phyloP scores from a whole-genome alignment of 495 filamentous ascomycete species.

The Penicillium coffeae region DNA sequence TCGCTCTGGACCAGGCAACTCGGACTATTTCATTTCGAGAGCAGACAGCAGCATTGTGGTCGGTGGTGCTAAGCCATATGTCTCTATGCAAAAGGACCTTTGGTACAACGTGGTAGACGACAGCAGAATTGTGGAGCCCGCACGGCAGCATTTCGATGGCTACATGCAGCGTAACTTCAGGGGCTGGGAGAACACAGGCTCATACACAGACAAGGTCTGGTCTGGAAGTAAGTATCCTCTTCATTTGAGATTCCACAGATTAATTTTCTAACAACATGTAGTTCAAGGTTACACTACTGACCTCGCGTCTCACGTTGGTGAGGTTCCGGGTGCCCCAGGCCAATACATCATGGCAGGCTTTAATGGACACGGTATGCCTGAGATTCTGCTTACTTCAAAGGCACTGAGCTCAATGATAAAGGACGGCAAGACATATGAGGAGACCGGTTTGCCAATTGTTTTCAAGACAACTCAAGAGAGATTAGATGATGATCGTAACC shows the following conservation, averaged over 20 bases:
- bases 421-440: slow-evolving; percentile 28
- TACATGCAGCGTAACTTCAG: slow-evolving; percentile 49
- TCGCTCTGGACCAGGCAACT: slow-evolving; percentile 12
- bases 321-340: slow-evolving; percentile 39
- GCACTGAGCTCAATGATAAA: slow-evolving; percentile 46
- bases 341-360: slow-evolving; percentile 52
- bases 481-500: neutral
- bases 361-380: slow-evolving; percentile 55
- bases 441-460: slow-evolving; percentile 34
- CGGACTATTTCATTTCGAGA: slow-evolving; percentile 60
- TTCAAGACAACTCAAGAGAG: slow-evolving; percentile 26
- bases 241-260: neutral
- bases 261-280: slow-evolving; percentile 20
- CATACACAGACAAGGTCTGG: slow-evolving; percentile 45
- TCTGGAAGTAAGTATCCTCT: slow-evolving; percentile 35
- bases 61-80: slow-evolving; percentile 50
- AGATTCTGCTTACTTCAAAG: slow-evolving; percentile 42
- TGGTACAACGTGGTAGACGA: slow-evolving; percentile 53
- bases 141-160: slow-evolving; percentile 52
- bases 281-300: slow-evolving; percentile 46
- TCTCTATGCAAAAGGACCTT: slow-evolving; percentile 50
- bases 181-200: slow-evolving; percentile 46
- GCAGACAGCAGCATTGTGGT: slow-evolving; percentile 73
- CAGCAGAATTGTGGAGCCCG: slow-evolving; percentile 53
- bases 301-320: slow-evolving; percentile 46